These are phyloP conservation scores for Pichia sp. DNA, from an alignment of 1,139 yeast species.

Conservation along the genomic window DNA sequence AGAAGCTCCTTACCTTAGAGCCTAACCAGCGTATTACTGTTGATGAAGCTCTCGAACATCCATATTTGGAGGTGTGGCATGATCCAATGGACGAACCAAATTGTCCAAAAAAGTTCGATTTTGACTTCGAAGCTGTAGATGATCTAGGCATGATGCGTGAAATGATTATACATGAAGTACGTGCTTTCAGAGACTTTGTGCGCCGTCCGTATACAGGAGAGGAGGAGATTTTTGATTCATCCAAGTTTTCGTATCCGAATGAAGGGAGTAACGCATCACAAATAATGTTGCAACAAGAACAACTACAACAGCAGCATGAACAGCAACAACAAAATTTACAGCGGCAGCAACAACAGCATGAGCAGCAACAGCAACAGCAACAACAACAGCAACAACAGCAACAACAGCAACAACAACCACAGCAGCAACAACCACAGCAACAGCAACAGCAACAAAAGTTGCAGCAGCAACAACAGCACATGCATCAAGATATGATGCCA, in stretches of 20 bases:
- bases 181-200: constrained; percentile 73
- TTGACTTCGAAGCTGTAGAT: constrained; percentile 81
- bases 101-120: constrained; percentile 80
- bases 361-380: constrained; percentile 2
- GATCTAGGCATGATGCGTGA: constrained; percentile 72
- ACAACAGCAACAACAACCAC: constrained; percentile 24
- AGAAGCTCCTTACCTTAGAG: constrained; percentile 79
- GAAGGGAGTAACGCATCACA: constrained; percentile 3
- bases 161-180: constrained; percentile 79
- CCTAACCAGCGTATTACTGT: constrained; percentile 85
- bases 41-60: constrained; percentile 83
- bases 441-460: constrained; percentile 18
- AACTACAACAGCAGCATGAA: constrained; percentile 7
- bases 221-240: constrained; percentile 41
- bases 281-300: constrained; percentile 4
- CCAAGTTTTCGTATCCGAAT: constrained; percentile 14
- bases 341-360: constrained; percentile 1
- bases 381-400: constrained; percentile 13
- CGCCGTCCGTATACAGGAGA: constrained; percentile 63
- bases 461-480: constrained; percentile 24
- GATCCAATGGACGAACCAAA: constrained; percentile 93
- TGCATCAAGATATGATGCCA: constrained; percentile 18
- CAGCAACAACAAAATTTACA: constrained; percentile 1
- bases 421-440: constrained; percentile 19
- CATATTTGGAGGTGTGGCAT: constrained; percentile 90